Evolutionary conservation across 495 filamentous ascomycete species (phyloP).

Genomic region (Penicillium diatomitis): DNA sequence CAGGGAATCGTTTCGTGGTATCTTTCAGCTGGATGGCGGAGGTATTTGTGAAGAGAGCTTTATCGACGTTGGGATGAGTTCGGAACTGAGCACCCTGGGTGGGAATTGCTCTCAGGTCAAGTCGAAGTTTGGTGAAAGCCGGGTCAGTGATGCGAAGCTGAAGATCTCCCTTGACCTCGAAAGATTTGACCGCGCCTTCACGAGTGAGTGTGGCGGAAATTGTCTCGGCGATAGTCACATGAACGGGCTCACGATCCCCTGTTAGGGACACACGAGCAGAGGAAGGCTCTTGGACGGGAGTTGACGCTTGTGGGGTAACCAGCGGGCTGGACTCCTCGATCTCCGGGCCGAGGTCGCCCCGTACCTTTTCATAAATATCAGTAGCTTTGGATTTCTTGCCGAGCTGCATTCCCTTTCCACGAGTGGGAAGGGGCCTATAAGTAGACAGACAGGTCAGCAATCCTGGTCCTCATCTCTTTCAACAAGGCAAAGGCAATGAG

Average conservation of each 20-base stretch:
- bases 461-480: no score
- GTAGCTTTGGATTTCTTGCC: constrained; percentile 97
- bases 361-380: constrained; percentile 93
- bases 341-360: constrained; percentile 75
- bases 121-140: constrained; percentile 77
- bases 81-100: constrained; percentile 77
- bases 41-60: constrained; percentile 63
- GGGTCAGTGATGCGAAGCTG: constrained; percentile 81
- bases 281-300: constrained; percentile 44
- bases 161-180: constrained; percentile 84
- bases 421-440: constrained; percentile 54
- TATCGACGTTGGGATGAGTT: constrained; percentile 93
- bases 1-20: constrained; percentile 73
- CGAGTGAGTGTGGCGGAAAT: constrained; percentile 81
- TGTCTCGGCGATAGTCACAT: constrained; percentile 76
- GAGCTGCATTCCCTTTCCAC: constrained; percentile 96
- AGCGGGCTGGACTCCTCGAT: constrained; percentile 69
- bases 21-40: constrained; percentile 82
- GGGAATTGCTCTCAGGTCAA: constrained; percentile 64
- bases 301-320: constrained; percentile 52
- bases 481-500: no score
- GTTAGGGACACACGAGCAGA: constrained; percentile 55
- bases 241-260: constrained; percentile 67
- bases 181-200: constrained; percentile 72
- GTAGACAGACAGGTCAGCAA: background rate